Percentiles rank a stretch among this genome's conserved stretches.
phyloP scores from a whole-genome alignment of 768 basidiomycete species.

The Phlegmacium glaucopus region DNA sequence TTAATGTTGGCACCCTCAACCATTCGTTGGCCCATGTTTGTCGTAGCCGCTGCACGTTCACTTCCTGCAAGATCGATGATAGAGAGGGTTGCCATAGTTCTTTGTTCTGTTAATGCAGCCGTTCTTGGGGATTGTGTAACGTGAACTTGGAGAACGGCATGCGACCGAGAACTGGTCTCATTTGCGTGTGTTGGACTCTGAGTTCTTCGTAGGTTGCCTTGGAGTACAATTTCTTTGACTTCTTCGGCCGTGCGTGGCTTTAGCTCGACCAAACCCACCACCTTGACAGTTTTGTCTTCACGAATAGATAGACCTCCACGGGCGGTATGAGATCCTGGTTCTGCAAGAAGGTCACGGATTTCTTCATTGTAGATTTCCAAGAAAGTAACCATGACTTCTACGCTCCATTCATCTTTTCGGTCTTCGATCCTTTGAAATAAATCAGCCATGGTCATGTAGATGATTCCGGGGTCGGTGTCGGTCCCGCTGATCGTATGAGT shows the following conservation, averaged over 20 bases:
- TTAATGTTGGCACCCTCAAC: conserved; percentile 99
- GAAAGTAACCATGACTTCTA: conserved; percentile 90
- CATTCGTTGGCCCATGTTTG: conserved; percentile 98
- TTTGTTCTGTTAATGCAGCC: conserved; percentile 76
- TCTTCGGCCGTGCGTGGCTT: conserved; percentile 83
- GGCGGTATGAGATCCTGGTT: conserved; percentile 56
- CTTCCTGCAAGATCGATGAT: conserved; percentile 99
- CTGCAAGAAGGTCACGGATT: conserved; percentile 90
- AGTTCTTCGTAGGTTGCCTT: conserved; percentile 84
- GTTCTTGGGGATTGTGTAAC: conserved; percentile 85
- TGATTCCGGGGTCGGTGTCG: conserved; percentile 83
- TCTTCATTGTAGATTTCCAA: conserved; percentile 99
- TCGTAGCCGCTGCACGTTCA: conserved; percentile 93
- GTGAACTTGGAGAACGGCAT: conserved; percentile 96
- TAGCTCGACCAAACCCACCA: conserved; percentile 80
- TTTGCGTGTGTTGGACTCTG: conserved; percentile 97
- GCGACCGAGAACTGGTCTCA: conserved; percentile 94
- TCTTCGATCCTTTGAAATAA: conserved; percentile 93
- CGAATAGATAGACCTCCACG: conserved; percentile 90
- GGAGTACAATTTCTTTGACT: conserved; percentile 89
- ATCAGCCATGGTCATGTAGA: conserved; percentile 96
- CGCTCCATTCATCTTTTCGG: conserved; percentile 77
- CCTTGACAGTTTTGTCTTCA: conserved; percentile 92
- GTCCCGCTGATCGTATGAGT: conserved; percentile 98
- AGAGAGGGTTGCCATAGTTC: conserved; percentile 86